These are phyloP conservation scores for Drosera capensis DNA, from an alignment of 148 eudicot species.

Conservation along the genomic window DNA sequence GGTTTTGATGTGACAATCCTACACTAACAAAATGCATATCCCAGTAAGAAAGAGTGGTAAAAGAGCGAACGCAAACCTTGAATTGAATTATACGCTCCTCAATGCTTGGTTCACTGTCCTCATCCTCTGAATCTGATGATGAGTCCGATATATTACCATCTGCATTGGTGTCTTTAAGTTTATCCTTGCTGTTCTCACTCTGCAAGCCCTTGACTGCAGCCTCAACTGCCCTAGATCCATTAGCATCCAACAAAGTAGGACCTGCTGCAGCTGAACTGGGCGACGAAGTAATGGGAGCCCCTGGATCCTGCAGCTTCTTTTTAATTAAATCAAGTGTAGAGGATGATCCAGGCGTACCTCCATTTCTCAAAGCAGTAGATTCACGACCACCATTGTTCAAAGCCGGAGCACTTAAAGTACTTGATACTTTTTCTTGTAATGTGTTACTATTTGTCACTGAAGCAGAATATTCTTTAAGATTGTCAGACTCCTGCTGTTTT, in stretches of 20 bases:
- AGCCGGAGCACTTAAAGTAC: slow-evolving; percentile 78
- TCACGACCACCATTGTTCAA: slow-evolving; percentile 88
- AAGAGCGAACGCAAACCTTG: slow-evolving; percentile 36
- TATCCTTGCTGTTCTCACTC: slow-evolving; percentile 63
- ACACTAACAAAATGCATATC: background rate
- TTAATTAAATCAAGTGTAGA: slow-evolving; percentile 92
- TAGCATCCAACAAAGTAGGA: slow-evolving; percentile 28
- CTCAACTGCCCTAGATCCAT: slow-evolving; percentile 61
- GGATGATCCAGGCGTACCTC: slow-evolving; percentile 40
- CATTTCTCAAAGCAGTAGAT: slow-evolving; percentile 44
- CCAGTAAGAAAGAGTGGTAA: background rate
- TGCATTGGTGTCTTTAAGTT: slow-evolving; percentile 42
- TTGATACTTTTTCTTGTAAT: slow-evolving; percentile 45
- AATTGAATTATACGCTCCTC: slow-evolving; percentile 71
- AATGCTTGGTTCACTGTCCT: slow-evolving; percentile 67
- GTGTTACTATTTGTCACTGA: slow-evolving; percentile 30
- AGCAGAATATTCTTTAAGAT: slow-evolving; percentile 28
- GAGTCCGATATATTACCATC: slow-evolving; percentile 67
- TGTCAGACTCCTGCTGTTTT: slow-evolving; percentile 55
- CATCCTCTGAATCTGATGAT: slow-evolving; percentile 94
- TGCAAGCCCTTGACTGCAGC: slow-evolving; percentile 39
- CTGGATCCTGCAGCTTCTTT: slow-evolving; percentile 90
- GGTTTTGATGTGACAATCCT: no score
- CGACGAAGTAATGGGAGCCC: slow-evolving; percentile 53
- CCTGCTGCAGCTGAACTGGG: slow-evolving; percentile 33